Evolutionary conservation across 2,329 filamentous ascomycete species (phyloP).

Genomic region (Apiospora phragmitis): DNA sequence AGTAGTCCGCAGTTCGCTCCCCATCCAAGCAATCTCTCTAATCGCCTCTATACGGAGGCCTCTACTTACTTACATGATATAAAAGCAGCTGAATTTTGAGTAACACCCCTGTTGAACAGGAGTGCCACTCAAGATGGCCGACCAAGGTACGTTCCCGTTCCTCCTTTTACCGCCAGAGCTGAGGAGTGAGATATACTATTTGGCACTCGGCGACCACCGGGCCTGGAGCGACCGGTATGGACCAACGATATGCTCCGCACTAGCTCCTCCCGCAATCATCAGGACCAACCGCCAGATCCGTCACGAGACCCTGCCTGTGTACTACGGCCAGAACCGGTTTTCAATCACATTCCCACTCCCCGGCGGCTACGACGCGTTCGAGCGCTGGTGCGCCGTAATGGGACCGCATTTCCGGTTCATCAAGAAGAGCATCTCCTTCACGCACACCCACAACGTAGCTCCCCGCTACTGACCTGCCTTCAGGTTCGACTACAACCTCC

Average conservation of each 20-base stretch:
- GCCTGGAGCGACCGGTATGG: not conserved
- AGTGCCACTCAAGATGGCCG: not conserved
- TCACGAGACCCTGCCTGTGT: not conserved
- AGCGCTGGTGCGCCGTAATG: not conserved
- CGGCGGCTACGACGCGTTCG: not conserved
- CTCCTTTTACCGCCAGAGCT: not conserved
- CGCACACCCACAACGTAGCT: fast-evolving
- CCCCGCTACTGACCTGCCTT: not conserved
- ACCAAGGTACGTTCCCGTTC: not conserved
- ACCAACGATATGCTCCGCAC: not conserved
- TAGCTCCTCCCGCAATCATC: not conserved
- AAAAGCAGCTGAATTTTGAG: not conserved
- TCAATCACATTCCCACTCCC: not conserved
- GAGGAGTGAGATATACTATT: not conserved
- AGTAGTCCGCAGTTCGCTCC: not conserved
- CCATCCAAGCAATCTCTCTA: fast-evolving
- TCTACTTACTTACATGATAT: too few relatives aligned
- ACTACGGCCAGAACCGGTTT: not conserved
- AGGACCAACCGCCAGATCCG: not conserved
- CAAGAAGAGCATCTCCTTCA: not conserved
- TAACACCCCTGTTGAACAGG: not conserved
- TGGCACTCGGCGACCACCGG: not conserved
- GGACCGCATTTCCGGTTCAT: not conserved
- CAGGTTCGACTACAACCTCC: not conserved
- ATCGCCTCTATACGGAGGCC: not conserved